A percentile compares a stretch with the other conserved stretches of the same genome.
Evolutionary conservation across 2,329 filamentous ascomycete species (phyloP).

Genomic region (Lachnellula subtilissima): DNA sequence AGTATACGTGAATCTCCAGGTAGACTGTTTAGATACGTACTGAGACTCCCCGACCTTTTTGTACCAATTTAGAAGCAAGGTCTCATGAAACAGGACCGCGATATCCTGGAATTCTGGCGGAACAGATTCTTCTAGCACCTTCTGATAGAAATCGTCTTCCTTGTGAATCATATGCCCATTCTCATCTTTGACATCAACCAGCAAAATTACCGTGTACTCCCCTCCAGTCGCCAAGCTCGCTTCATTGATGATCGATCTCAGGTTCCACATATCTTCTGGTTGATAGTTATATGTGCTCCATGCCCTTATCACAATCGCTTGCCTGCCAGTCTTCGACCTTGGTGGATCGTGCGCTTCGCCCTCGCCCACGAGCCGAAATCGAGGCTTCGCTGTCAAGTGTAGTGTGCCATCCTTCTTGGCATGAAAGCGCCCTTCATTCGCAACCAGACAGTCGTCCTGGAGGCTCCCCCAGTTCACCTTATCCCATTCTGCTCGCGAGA

Average conservation of each 20-base stretch:
- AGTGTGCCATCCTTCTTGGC: not conserved
- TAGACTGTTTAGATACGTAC: conserved; percentile 28
- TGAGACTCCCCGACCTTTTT: conserved; percentile 36
- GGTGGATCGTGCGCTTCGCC: not conserved
- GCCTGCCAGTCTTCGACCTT: conserved; percentile 39
- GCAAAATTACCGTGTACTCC: conserved; percentile 74
- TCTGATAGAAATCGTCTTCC: conserved; percentile 53
- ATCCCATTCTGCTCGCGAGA: conserved; percentile 46
- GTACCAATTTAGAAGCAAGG: conserved; percentile 69
- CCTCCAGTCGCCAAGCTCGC: conserved; percentile 70
- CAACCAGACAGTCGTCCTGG: conserved; percentile 60
- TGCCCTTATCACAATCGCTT: conserved; percentile 70
- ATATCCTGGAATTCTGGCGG: conserved; percentile 67
- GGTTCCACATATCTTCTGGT: conserved; percentile 71
- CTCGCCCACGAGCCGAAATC: not conserved
- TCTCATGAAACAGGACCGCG: conserved; percentile 68
- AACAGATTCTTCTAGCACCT: conserved; percentile 56
- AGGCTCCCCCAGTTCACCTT: conserved; percentile 66
- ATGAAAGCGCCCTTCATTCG: conserved; percentile 60
- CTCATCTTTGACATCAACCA: conserved; percentile 71
- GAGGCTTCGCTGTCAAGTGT: not conserved
- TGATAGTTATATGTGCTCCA: conserved; percentile 73
- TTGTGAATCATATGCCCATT: conserved; percentile 50
- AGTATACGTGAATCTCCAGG: too few species aligned
- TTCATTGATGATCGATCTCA: conserved; percentile 76